Base-by-base conservation (phyloP, 2,329 filamentous ascomycete species). In the Lachnellula cervina region DNA sequence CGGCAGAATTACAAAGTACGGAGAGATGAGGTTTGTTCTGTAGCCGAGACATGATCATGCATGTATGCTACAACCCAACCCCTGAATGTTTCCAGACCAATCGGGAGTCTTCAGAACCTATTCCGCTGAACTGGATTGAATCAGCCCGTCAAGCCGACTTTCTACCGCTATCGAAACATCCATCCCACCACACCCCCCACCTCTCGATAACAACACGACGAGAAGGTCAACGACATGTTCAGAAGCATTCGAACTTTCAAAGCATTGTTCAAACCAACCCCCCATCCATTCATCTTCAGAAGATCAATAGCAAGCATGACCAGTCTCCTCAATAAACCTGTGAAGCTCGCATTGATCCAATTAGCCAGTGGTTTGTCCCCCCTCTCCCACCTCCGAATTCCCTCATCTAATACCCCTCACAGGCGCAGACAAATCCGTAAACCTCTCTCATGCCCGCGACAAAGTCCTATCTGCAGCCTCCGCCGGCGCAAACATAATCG, bases 311-410 rank as follows among this genome's bases (percentile, higher is more conserved):
- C 55, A 34, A 67, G 44, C 34, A 70, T 69, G 67, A 55, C 63
- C 23, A 54, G 55, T 21, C 45, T 92, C 50, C 81, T 96, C 59
- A 87, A 87, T 73, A 81, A 88, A 71, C 84, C 87, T 40, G 77
- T 95, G 68, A 92, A 89, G 74, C 79, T 96, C 46, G 88, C 89
- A 35, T 82, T 91, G 65, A 79, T 96, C 60, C 91, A 96, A 74
- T 82, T 96, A 35, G 86, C 89, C 55, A 86, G 87, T 59, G 88
- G 81, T 82, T 68, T 51, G 70, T 66, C 42, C 21, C 21, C 46
- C 19, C 46, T 14, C 8, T 38, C 51, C 44, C 9, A 42, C 42
- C 52, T 32, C 32, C 47, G 42, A 45, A 51, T 28, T 49, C 40
- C 51, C 43, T 34, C 45, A 46, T 46, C 54, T 60, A 68, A 67